Base-by-base conservation (phyloP, 164 flowering plant genomes). In the Brasenia schreberi region DNA sequence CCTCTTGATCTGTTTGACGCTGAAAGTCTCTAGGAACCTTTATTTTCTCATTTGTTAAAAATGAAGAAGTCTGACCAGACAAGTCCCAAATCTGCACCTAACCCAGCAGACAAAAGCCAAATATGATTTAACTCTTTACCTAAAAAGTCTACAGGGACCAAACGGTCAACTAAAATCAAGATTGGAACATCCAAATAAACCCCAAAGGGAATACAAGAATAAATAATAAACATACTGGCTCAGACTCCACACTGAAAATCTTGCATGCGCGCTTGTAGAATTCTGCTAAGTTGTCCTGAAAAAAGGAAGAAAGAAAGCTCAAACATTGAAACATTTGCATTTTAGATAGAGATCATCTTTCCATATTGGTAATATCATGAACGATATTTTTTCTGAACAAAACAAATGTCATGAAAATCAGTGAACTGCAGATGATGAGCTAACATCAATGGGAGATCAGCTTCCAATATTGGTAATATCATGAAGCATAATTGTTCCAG, bases 181-280 rank as follows among this genome's bases (percentile, higher is more conserved):
- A 18, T 10, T 7, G 19, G 33, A 11, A 61, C 27, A 27, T 7
- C 6, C 19, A 18, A 61, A 61, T 7, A 61, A 11, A 10, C 63
- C 12, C 44, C 14, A 61, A 44, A 39, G 14, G 58, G 68, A 65
- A 18, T 65, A 45, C 42, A 33, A 53, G 43, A 49, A 65, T 66
- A 12, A 23, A 6, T 42, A 27, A 23, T 62, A 12, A 64, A 43
- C 87, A 77, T 69, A 84, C 94, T 75, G 67, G 73, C 66, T 79
- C 97, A 76, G 85, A 73, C 14, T 94, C 97, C 49, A 83, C 73
- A 76, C 74, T 85, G 73, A 94, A 94, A 70, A 94, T 85, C 77
- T 82, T 94, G 86, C 90, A 88, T 60, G 99, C 96, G 77, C 96
- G 85, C 81, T 76, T 89, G 83, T 82, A 89, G 70, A 81, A 82